Evolutionary conservation across 208 protist species (phyloP).

Genomic region (Tritrichomonas foetus): DNA sequence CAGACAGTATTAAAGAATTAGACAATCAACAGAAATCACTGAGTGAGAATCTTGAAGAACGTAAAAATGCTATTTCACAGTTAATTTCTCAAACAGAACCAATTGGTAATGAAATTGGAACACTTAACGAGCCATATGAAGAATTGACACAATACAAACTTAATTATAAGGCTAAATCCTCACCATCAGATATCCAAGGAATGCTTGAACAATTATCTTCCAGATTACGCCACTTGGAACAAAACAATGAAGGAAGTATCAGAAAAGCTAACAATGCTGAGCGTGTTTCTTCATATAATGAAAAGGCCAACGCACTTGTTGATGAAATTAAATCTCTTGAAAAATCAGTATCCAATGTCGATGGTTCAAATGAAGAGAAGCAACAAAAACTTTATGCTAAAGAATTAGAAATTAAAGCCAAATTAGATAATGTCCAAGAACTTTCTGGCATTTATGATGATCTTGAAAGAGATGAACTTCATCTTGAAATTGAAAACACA

Average conservation of each 20-base stretch:
- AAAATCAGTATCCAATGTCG: background rate
- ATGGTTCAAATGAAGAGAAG: background rate
- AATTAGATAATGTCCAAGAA: background rate
- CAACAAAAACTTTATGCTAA: background rate
- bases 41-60: background rate
- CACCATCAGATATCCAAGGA: background rate
- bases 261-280: too few relatives aligned
- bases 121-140: background rate
- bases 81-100: background rate
- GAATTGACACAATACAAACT: background rate
- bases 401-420: background rate
- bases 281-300: background rate
- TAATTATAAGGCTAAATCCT: background rate
- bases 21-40: too few relatives aligned
- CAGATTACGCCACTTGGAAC: background rate
- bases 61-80: background rate
- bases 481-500: conserved; percentile 16
- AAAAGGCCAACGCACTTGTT: background rate
- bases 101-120: background rate
- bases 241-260: background rate
- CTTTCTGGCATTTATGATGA: background rate
- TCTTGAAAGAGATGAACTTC: background rate
- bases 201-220: background rate
- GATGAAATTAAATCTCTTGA: background rate
- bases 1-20: too few relatives aligned